Percentiles rank a stretch among this genome's conserved stretches.
These are phyloP conservation scores for Xylaria acuta DNA, from an alignment of 495 filamentous ascomycete species.

Conservation along the genomic window DNA sequence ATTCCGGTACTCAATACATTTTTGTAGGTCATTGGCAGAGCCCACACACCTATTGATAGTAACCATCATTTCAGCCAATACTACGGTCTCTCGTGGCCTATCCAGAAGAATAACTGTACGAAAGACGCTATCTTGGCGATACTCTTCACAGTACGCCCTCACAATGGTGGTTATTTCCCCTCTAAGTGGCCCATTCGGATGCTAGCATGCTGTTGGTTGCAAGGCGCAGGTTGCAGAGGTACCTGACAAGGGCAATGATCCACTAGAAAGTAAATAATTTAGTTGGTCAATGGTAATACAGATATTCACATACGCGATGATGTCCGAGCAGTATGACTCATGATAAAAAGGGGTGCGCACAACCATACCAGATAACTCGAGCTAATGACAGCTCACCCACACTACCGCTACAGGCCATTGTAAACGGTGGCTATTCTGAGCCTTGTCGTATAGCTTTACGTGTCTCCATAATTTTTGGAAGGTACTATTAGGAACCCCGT, in stretches of 20 bases:
- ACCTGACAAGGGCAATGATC: neutral
- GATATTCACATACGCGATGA: neutral
- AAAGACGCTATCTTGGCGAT: neutral
- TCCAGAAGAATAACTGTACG: neutral
- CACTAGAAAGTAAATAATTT: neutral
- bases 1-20: neutral
- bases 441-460: neutral
- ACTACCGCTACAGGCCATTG: neutral
- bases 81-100: neutral
- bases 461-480: neutral
- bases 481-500: no score
- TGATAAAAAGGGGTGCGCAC: neutral
- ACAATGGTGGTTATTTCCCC: neutral
- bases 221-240: neutral
- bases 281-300: neutral
- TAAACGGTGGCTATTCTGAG: neutral
- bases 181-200: constrained; percentile 6
- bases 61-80: neutral
- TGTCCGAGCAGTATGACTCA: neutral
- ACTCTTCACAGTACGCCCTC: neutral
- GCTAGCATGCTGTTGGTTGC: neutral
- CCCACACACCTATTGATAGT: neutral
- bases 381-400: neutral
- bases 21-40: neutral
- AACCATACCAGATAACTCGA: neutral